phyloP scores from a whole-genome alignment of 2,329 filamentous ascomycete species.

The Apiospora kogelbergensis region DNA sequence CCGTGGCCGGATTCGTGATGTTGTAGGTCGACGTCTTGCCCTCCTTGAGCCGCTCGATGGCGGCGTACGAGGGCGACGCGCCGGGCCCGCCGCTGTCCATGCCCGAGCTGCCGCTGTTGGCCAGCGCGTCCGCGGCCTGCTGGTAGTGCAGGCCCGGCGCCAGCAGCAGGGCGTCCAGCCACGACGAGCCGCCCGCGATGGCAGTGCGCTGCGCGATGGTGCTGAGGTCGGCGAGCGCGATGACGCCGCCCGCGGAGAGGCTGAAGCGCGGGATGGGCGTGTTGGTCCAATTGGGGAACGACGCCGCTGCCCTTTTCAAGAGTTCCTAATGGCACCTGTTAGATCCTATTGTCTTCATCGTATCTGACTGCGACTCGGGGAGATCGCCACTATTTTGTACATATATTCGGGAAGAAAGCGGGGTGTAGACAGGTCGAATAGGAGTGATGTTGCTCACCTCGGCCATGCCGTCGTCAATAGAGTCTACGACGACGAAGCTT shows the following conservation, averaged over 20 bases:
- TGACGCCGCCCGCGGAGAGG: constrained; percentile 52
- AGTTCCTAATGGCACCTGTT: constrained; percentile 19
- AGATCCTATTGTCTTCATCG: neutral
- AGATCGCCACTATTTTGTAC: neutral
- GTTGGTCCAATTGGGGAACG: constrained; percentile 42
- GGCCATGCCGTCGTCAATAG: neutral
- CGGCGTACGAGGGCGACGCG: constrained; percentile 37
- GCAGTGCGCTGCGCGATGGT: constrained; percentile 57
- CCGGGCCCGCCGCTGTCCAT: neutral
- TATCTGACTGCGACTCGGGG: neutral
- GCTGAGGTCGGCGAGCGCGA: constrained; percentile 59
- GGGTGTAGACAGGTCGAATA: neutral
- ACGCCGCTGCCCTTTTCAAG: constrained; percentile 22
- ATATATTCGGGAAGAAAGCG: neutral
- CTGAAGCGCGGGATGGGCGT: constrained; percentile 45
- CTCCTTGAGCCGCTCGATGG: constrained; percentile 33
- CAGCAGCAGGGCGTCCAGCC: constrained; percentile 56
- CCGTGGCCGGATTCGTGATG: constrained; percentile 52
- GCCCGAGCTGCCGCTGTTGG: constrained; percentile 28
- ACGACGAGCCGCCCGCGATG: constrained; percentile 55
- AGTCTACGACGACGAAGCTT: neutral
- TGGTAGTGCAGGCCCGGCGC: constrained; percentile 63
- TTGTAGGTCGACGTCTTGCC: constrained; percentile 31
- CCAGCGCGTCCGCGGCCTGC: constrained; percentile 53
- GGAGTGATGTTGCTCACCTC: constrained; percentile 15